Conservation (phyloP, 139 green algal genomes). For the Tetratostichococcus sp. region DNA sequence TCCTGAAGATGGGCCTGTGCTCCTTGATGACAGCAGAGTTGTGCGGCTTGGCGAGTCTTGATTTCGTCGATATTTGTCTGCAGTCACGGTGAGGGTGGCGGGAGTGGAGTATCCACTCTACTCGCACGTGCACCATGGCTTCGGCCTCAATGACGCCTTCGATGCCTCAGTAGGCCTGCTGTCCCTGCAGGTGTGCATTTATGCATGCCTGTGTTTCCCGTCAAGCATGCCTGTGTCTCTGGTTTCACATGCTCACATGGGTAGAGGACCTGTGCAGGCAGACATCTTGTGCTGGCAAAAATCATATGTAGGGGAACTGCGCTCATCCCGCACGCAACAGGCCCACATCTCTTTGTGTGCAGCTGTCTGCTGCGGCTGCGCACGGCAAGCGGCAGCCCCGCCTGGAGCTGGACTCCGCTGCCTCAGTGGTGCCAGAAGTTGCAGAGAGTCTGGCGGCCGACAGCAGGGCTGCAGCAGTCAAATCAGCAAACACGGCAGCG, state of each 20-base stretch:
- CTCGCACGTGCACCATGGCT: conserved; percentile 42
- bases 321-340: no score
- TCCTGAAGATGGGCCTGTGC: no score
- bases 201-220: no score
- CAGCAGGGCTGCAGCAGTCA: background rate
- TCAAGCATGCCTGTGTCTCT: no score
- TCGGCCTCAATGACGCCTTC: conserved; percentile 78
- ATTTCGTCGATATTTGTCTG: background rate
- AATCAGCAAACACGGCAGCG: background rate
- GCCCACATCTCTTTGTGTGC: no score
- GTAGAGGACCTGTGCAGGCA: no score
- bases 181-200: conserved; percentile 14
- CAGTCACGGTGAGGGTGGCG: conserved; percentile 40
- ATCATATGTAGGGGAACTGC: no score
- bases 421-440: background rate
- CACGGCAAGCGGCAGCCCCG: background rate
- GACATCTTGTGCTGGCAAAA: no score
- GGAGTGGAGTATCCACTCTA: conserved; percentile 33
- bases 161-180: conserved; percentile 56
- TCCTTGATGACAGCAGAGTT: no score
- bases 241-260: no score
- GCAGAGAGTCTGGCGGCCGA: background rate
- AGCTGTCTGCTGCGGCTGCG: background rate
- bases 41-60: no score
- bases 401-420: background rate